A percentile compares a stretch with the other conserved stretches of the same genome.
Evolutionary conservation across 2,329 filamentous ascomycete species (phyloP).

Genomic region (Madurella mycetomatis): DNA sequence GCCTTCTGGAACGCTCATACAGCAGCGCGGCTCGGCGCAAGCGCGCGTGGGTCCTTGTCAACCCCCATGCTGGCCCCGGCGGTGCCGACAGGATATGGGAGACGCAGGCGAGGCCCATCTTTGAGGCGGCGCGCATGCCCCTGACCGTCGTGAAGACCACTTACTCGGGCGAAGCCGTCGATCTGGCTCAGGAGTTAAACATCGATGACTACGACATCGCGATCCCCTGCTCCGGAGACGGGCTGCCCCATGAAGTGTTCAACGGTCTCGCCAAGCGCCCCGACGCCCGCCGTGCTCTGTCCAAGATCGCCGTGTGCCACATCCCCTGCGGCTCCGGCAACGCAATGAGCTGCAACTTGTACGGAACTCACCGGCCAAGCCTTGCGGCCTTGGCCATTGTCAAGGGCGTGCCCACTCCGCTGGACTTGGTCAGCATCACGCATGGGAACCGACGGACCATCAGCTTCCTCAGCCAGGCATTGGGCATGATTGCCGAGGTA

Average conservation of each 20-base stretch:
- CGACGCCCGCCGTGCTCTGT: conserved; percentile 70
- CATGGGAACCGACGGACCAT: conserved; percentile 70
- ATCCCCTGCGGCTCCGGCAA: conserved; percentile 93
- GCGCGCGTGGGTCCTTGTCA: conserved; percentile 82
- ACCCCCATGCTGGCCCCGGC: conserved; percentile 85
- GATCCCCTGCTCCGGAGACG: conserved; percentile 87
- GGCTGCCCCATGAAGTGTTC: conserved; percentile 87
- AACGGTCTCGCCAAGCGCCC: conserved; percentile 78
- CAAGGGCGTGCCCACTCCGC: conserved; percentile 77
- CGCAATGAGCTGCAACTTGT: conserved; percentile 84
- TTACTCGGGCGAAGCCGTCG: conserved; percentile 70
- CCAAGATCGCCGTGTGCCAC: conserved; percentile 75
- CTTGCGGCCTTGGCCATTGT: conserved; percentile 77
- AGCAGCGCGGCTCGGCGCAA: conserved; percentile 58
- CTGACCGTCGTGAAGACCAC: conserved; percentile 70
- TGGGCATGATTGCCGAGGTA: conserved; percentile 84
- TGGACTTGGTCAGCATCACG: conserved; percentile 85
- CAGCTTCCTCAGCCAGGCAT: conserved; percentile 85
- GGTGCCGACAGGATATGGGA: conserved; percentile 68
- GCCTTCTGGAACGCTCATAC: conserved; percentile 67
- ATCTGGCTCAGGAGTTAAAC: conserved; percentile 71
- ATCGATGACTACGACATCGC: conserved; percentile 79
- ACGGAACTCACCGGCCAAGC: conserved; percentile 71
- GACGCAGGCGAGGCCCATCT: conserved; percentile 71
- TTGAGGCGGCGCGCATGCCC: conserved; percentile 73